Evolutionary conservation across 2,329 filamentous ascomycete genomes (phyloP).

Genomic region (Xylaria polymorpha): DNA sequence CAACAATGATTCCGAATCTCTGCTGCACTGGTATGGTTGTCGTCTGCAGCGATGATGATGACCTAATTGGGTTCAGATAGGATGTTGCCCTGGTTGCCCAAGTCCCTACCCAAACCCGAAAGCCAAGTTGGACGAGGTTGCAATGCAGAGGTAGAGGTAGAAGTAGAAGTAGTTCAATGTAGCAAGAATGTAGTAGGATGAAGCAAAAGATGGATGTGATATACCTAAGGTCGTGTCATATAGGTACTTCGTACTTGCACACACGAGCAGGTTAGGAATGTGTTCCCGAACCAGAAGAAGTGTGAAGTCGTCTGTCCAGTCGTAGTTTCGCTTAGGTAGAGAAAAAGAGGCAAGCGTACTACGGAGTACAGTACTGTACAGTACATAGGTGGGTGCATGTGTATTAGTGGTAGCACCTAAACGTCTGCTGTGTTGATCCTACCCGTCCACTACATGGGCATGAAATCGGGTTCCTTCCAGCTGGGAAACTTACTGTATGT

Average conservation of each 20-base stretch:
- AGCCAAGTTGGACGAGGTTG: constrained; percentile 13
- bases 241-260: not conserved
- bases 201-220: not conserved
- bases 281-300: constrained; percentile 7
- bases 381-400: not conserved
- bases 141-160: not conserved
- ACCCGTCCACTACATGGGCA: constrained; percentile 3
- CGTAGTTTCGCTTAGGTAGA: not conserved
- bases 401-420: constrained; percentile 8
- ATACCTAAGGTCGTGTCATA: not conserved
- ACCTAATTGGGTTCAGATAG: constrained; percentile 25
- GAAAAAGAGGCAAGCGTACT: not conserved
- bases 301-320: not conserved
- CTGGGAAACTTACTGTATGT: constrained; percentile 1
- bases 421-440: constrained; percentile 11
- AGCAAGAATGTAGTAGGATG: not conserved
- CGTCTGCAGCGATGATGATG: constrained; percentile 33
- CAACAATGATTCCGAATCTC: constrained; percentile 10
- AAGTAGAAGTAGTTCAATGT: not conserved
- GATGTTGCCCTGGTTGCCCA: constrained; percentile 14
- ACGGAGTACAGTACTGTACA: too few species aligned
- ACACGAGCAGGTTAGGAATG: not conserved
- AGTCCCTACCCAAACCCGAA: constrained; percentile 13
- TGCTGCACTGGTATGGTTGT: constrained; percentile 18
- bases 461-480: constrained; percentile 15